Evolutionary conservation across 129 eudicot species (phyloP).

Genomic region (Lonicera japonica): DNA sequence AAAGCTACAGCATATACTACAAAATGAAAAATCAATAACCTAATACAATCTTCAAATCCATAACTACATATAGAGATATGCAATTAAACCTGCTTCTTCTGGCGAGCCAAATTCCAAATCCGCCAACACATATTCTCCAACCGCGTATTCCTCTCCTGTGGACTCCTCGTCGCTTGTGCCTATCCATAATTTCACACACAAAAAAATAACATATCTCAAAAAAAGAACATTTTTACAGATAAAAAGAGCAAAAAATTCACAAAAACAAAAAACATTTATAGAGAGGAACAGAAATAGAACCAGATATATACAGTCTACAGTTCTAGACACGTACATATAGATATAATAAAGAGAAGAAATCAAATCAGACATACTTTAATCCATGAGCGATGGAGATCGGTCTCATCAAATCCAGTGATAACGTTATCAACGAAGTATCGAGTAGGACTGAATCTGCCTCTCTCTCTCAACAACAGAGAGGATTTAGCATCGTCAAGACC

Average conservation of each 20-base stretch:
- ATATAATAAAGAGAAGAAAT: background rate
- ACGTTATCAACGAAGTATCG: slow-evolving; percentile 94
- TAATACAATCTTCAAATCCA: background rate
- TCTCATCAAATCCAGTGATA: slow-evolving; percentile 85
- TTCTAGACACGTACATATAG: background rate
- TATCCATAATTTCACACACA: slow-evolving; percentile 19
- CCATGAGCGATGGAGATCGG: slow-evolving; percentile 99
- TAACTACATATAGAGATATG: background rate
- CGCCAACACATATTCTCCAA: slow-evolving; percentile 99
- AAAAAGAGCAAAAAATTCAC: too few species aligned
- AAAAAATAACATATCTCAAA: background rate
- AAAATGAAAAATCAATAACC: too few species aligned
- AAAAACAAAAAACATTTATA: too few species aligned
- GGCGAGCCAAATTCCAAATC: slow-evolving; percentile 99
- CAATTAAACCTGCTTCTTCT: slow-evolving; percentile 80
- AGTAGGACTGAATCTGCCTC: slow-evolving; percentile 94
- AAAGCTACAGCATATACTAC: background rate
- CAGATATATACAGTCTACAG: background rate
- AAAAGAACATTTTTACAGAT: background rate
- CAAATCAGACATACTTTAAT: slow-evolving; percentile 32
- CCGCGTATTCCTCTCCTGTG: slow-evolving; percentile 97
- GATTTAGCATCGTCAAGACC: slow-evolving; percentile 71
- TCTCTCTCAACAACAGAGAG: slow-evolving; percentile 72
- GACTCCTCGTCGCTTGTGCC: slow-evolving; percentile 99
- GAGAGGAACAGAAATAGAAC: background rate